Evolutionary conservation across 345 rosid species (phyloP).

Genomic region (Moricandia arvensis): DNA sequence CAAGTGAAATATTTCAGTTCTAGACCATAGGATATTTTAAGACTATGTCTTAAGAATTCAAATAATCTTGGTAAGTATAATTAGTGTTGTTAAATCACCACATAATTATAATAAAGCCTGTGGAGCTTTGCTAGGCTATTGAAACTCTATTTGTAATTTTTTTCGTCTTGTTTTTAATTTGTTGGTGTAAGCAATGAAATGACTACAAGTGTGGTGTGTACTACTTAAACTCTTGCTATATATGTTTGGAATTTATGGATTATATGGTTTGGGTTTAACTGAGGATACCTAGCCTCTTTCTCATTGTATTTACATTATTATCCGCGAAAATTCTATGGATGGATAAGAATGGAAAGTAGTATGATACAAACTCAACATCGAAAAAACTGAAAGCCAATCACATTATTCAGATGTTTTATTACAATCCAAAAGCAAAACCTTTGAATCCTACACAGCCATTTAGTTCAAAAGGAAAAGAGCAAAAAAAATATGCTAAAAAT

Average conservation of each 20-base stretch:
- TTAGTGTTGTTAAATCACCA: slow-evolving; percentile 36
- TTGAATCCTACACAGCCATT: slow-evolving; percentile 8
- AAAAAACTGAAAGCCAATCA: background rate
- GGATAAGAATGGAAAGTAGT: background rate
- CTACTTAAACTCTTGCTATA: slow-evolving; percentile 15
- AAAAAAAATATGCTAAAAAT: no score
- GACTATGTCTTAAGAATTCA: slow-evolving; percentile 23
- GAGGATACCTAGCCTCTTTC: background rate
- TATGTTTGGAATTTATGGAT: slow-evolving; percentile 26
- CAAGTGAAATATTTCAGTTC: slow-evolving; percentile 58
- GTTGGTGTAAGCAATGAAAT: slow-evolving; percentile 29
- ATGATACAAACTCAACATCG: background rate
- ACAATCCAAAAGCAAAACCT: slow-evolving; percentile 25
- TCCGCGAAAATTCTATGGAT: background rate
- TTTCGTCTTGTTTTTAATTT: slow-evolving; percentile 17
- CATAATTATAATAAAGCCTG: slow-evolving; percentile 32
- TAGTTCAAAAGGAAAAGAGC: background rate
- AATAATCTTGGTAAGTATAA: slow-evolving; percentile 27
- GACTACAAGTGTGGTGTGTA: slow-evolving; percentile 29
- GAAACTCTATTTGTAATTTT: slow-evolving; percentile 17
- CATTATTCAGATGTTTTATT: slow-evolving; percentile 38
- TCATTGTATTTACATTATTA: slow-evolving; percentile 14
- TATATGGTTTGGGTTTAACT: slow-evolving; percentile 10
- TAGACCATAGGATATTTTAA: slow-evolving; percentile 38
- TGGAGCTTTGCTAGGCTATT: slow-evolving; percentile 24